Conservation (phyloP, 345 rosid species). For the Populus simonii region DNA sequence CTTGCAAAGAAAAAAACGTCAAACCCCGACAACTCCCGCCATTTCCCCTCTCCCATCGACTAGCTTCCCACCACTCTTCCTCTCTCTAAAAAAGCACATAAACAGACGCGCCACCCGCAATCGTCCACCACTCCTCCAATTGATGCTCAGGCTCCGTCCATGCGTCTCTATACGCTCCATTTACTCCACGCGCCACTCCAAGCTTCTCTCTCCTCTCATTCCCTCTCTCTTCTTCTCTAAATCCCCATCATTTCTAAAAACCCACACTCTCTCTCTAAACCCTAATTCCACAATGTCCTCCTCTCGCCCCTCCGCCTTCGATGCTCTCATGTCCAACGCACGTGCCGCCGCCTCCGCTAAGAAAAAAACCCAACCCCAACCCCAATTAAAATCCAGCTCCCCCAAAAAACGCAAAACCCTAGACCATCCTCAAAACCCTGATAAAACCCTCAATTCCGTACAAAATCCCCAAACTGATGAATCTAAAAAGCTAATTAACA, state of each 20-base stretch:
- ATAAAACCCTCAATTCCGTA: background rate
- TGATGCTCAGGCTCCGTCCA: constrained; percentile 39
- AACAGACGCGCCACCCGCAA: background rate
- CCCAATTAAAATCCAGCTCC: constrained; percentile 28
- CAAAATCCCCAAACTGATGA: background rate
- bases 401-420: constrained; percentile 48
- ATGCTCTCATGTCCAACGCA: constrained; percentile 76
- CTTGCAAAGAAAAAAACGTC: background rate
- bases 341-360: constrained; percentile 47
- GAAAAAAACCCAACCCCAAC: constrained; percentile 41
- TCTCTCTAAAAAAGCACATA: too few species aligned
- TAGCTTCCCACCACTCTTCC: too few species aligned
- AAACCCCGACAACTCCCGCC: constrained; percentile 5
- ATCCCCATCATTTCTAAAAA: constrained; percentile 8
- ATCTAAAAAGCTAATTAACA: background rate
- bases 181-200: constrained; percentile 14
- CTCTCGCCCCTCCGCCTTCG: constrained; percentile 76
- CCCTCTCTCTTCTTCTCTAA: constrained; percentile 6
- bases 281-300: constrained; percentile 22
- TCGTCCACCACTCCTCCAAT: background rate
- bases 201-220: background rate
- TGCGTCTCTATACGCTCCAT: constrained; percentile 15
- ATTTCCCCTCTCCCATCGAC: background rate
- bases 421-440: constrained; percentile 8
- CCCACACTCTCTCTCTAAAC: background rate